Percentiles rank a stretch among this genome's conserved stretches.
phyloP scores from a whole-genome alignment of 176 grass and related monocot genomes.

The Tuctoria greenei region DNA sequence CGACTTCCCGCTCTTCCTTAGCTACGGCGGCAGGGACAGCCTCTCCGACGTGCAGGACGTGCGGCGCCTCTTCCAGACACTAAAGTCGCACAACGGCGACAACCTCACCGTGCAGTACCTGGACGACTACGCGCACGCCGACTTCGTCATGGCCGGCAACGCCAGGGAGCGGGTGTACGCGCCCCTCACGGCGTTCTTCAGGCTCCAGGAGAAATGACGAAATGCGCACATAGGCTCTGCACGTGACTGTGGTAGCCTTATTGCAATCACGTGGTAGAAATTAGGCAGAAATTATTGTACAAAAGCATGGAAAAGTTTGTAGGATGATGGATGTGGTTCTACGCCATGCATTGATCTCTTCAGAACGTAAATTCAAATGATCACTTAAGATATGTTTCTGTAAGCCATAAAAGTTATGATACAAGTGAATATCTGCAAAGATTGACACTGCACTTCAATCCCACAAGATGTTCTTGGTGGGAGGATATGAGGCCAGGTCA shows the following conservation, averaged over 20 bases:
- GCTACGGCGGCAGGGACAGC: conserved; percentile 53
- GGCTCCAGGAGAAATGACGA: conserved; percentile 44
- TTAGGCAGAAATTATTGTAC: background rate
- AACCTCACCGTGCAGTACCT: conserved; percentile 50
- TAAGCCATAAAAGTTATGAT: too few relatives aligned
- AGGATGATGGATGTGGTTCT: background rate
- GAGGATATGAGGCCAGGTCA: too few relatives aligned
- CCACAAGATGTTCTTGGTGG: too few relatives aligned
- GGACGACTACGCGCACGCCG: conserved; percentile 54
- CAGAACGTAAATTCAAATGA: background rate
- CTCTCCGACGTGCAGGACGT: conserved; percentile 57
- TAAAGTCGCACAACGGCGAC: conserved; percentile 40
- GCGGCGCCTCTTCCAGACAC: conserved; percentile 28
- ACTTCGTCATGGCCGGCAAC: conserved; percentile 51
- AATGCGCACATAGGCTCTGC: background rate
- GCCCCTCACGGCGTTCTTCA: conserved; percentile 53
- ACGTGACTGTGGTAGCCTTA: background rate
- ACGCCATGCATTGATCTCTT: background rate
- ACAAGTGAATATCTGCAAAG: too few relatives aligned
- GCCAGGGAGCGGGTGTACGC: conserved; percentile 46
- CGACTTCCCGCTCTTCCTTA: conserved; percentile 57
- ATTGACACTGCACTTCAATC: too few relatives aligned
- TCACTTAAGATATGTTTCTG: too few relatives aligned
- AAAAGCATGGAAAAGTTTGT: background rate
- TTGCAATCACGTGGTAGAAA: conserved; percentile 6